Evolutionary conservation across 2,329 filamentous ascomycete species (phyloP).

Genomic region (Zopfia rhizophila): DNA sequence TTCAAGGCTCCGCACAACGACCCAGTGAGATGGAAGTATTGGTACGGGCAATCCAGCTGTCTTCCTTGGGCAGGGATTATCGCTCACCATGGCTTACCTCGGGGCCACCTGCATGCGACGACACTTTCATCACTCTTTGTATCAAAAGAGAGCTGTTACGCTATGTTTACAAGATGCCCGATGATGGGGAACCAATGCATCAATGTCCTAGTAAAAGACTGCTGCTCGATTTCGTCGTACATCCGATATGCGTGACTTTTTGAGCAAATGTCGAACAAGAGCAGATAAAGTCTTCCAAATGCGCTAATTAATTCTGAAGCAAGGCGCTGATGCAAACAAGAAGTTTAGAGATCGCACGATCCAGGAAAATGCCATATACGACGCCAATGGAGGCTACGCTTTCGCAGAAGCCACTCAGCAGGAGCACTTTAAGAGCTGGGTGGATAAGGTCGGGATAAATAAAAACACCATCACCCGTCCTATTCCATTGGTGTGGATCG

Average conservation of each 20-base stretch:
- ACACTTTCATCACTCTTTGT: conserved; percentile 4
- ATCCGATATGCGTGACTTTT: background rate
- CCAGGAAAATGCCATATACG: background rate
- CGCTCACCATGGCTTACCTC: background rate
- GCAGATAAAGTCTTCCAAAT: background rate
- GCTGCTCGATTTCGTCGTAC: conserved; percentile 3
- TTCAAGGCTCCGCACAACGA: no score
- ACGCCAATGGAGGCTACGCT: conserved; percentile 1
- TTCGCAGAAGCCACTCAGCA: background rate
- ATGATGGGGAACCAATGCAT: conserved; percentile 4
- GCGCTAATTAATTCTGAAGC: background rate
- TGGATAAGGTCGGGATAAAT: no score
- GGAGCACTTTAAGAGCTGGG: no score
- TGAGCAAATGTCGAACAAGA: background rate
- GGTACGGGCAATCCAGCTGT: background rate
- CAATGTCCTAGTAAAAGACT: conserved; percentile 2
- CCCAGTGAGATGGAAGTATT: no score
- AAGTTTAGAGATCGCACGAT: background rate
- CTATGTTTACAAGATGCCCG: conserved; percentile 1
- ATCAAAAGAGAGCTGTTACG: background rate
- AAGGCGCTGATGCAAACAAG: conserved; percentile 2
- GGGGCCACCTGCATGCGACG: conserved; percentile 4
- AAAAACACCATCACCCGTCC: background rate
- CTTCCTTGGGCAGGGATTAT: conserved; percentile 1
- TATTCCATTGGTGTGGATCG: background rate